Evolutionary conservation across 352 stramenopile genomes (phyloP), one percentile per base, ranked within the genome.

Genomic region (Phytophthora hibernalis): DNA sequence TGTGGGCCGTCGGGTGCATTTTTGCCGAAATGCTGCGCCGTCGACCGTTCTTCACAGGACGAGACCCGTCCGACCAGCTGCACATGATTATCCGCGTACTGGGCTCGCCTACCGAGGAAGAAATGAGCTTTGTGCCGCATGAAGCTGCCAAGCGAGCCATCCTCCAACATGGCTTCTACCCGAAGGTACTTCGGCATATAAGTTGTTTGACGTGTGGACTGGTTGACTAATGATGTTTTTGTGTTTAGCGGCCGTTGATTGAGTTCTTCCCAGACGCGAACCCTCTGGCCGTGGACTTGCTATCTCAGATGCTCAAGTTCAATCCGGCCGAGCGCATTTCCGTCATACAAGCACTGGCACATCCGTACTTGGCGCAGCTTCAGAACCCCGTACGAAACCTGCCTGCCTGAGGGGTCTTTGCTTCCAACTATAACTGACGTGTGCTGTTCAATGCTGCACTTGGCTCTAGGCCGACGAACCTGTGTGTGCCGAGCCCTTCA

Each of bases 1-100:
- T 98, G 49, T 99, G 96, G 96, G 91, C 88, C 50, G 89, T 99
- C 24, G 98, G 98, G 8, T 99, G 98, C 76, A 99, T 99, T 76
- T 99, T 99, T 73, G 98, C 96, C 26, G 98, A 99, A 77, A 96
- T 99, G 68, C 87, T 99, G 44, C 82, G 87, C n/a, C 86, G 98
- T 48, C 98, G 98, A 53, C 97, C 86, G 2, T 95, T 94, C 62
- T 94, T 96, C 68, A 93, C 84, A 10, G 88, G 88, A 3, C 62
- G 83, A 28, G 83, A 96, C 62, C 84, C 83, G n/a, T 90, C 85
- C 18, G 85, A 96, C 55, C 87, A 96, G 54, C 66, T 96, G 24
- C 82, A 94, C 67, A 93, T 90, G 76, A 96, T 96, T 58, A 87
- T 93, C 49, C 82, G 83, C 35, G 84, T 93, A 59, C 80, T 99